A percentile compares a stretch with the other conserved stretches of the same genome.
Evolutionary conservation across 1,284 basidiomycete species (phyloP).

Genomic region (Schizopora paradoxa): DNA sequence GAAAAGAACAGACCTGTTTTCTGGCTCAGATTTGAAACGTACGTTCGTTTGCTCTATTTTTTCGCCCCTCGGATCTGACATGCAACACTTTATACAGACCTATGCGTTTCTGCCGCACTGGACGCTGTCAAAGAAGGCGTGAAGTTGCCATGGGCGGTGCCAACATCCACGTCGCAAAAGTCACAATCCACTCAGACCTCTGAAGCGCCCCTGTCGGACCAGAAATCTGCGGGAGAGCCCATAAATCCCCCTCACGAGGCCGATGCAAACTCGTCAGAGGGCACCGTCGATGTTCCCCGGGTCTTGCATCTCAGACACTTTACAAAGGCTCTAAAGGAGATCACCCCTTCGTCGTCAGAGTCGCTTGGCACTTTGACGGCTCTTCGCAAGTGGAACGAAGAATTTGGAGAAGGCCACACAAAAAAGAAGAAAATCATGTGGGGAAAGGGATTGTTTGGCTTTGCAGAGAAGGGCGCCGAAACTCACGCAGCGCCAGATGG

Average conservation of each 20-base stretch:
- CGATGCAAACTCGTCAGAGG: conserved; percentile 4
- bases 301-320: conserved; percentile 64
- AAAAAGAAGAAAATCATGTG: conserved; percentile 58
- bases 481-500: conserved; percentile 40
- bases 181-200: neutral
- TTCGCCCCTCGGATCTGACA: conserved; percentile 15
- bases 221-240: conserved; percentile 13
- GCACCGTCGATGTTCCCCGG: conserved; percentile 36
- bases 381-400: conserved; percentile 86
- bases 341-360: conserved; percentile 82
- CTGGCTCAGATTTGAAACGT: conserved; percentile 93
- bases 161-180: conserved; percentile 17
- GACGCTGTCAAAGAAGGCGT: conserved; percentile 84
- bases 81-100: conserved; percentile 46
- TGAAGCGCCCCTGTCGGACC: conserved; percentile 1
- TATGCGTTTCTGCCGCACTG: conserved; percentile 85
- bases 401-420: conserved; percentile 79
- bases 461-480: conserved; percentile 40
- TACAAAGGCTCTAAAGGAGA: conserved; percentile 76
- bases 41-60: conserved; percentile 29
- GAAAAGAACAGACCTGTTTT: conserved; percentile 78
- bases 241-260: neutral
- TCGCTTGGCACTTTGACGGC: conserved; percentile 73
- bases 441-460: conserved; percentile 73
- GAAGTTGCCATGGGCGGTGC: conserved; percentile 63